A percentile compares a stretch with the other conserved stretches of the same genome.
phyloP scores from a whole-genome alignment of 805 yeast species.

The Metschnikowia continentalis region DNA sequence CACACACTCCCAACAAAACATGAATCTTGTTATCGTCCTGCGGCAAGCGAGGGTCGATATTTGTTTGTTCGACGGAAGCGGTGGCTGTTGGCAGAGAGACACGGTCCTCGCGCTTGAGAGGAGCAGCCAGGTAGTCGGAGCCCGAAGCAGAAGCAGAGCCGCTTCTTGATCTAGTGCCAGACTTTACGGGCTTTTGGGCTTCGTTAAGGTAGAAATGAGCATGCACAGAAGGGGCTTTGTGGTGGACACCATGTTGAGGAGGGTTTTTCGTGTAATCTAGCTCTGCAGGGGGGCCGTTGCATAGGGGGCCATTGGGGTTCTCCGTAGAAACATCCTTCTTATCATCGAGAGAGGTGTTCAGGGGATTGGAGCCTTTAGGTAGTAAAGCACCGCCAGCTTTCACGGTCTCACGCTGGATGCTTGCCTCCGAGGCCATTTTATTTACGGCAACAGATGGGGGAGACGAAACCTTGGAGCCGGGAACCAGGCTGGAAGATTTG shows the following conservation, averaged over 20 bases:
- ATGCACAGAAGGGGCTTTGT: conserved; percentile 62
- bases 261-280: conserved; percentile 28
- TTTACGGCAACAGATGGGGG: conserved; percentile 2
- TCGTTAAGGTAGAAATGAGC: conserved; percentile 77
- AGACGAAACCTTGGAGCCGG: conserved; percentile 7
- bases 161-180: conserved; percentile 33
- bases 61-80: conserved; percentile 36
- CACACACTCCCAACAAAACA: conserved; percentile 55
- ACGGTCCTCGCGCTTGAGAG: conserved; percentile 13
- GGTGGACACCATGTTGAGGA: conserved; percentile 36
- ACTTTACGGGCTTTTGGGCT: conserved; percentile 46
- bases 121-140: conserved; percentile 20
- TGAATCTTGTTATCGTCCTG: conserved; percentile 57
- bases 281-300: neutral
- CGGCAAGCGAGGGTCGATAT: conserved; percentile 60
- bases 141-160: conserved; percentile 32
- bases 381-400: conserved; percentile 47
- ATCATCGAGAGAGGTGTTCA: neutral
- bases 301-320: neutral
- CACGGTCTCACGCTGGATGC: conserved; percentile 24
- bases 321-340: neutral
- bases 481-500: conserved; percentile 1
- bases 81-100: conserved; percentile 15
- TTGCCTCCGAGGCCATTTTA: neutral
- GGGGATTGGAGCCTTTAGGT: conserved; percentile 16